These are phyloP conservation scores for Chenopodium formosanum DNA, from an alignment of 148 eudicot species.

Conservation along the genomic window DNA sequence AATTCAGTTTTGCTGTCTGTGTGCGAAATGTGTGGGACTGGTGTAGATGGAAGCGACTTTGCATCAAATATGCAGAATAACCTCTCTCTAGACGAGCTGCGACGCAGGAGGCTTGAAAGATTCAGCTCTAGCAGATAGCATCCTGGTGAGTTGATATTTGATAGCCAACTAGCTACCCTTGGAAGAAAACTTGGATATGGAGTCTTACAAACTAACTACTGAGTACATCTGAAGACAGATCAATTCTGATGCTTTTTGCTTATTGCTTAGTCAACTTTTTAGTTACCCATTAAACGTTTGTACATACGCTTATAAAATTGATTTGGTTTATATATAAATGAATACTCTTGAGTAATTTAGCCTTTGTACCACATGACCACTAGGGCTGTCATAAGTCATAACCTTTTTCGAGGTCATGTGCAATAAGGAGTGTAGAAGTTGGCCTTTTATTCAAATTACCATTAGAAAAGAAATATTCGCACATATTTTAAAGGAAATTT, in stretches of 20 bases:
- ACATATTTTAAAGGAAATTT: too few relatives aligned
- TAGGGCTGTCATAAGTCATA: too few relatives aligned
- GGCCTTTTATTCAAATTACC: too few relatives aligned
- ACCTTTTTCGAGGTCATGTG: too few relatives aligned
- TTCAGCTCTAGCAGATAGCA: constrained; percentile 34
- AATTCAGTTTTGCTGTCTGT: constrained; percentile 50
- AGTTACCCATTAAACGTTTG: neutral
- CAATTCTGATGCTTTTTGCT: neutral
- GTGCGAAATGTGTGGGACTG: constrained; percentile 88
- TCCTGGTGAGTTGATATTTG: neutral
- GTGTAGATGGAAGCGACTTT: constrained; percentile 36
- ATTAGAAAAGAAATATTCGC: too few relatives aligned
- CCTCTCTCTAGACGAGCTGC: constrained; percentile 61
- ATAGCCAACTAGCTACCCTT: neutral
- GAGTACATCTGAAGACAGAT: neutral
- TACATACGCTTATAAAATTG: neutral
- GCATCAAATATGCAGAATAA: constrained; percentile 21
- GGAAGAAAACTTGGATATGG: neutral
- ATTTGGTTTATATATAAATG: too few relatives aligned
- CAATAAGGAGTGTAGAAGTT: too few relatives aligned
- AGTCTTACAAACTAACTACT: neutral
- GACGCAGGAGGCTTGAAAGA: constrained; percentile 72
- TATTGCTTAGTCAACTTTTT: neutral
- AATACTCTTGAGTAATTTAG: too few relatives aligned
- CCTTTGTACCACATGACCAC: too few relatives aligned